Evolutionary conservation across 805 yeast species (phyloP).

Genomic region (Clavispora asparagi): DNA sequence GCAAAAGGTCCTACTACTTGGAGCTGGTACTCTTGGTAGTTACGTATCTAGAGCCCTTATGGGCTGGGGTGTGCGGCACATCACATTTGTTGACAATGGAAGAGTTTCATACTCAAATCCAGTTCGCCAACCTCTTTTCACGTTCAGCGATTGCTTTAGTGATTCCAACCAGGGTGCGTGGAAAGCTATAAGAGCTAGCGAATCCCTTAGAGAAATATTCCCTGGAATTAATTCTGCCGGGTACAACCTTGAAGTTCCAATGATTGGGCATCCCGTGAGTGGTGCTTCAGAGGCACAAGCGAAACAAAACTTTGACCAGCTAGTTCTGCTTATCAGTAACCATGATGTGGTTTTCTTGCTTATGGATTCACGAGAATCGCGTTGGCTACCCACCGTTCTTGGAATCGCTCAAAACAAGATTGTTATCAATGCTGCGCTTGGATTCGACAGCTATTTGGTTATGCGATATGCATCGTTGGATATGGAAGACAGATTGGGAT

Average conservation of each 20-base stretch:
- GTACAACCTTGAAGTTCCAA: slow-evolving; percentile 70
- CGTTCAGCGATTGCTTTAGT: slow-evolving; percentile 71
- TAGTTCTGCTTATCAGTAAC: slow-evolving; percentile 48
- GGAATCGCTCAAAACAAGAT: slow-evolving; percentile 62
- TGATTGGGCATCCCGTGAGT: slow-evolving; percentile 88
- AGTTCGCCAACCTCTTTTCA: slow-evolving; percentile 85
- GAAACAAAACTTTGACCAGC: slow-evolving; percentile 42
- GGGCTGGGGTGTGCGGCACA: slow-evolving; percentile 91
- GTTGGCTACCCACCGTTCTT: slow-evolving; percentile 95
- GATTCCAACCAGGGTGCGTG: slow-evolving; percentile 56
- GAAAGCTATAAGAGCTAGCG: slow-evolving; percentile 81
- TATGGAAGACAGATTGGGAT: slow-evolving; percentile 55
- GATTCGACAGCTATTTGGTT: slow-evolving; percentile 88
- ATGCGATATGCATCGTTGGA: slow-evolving; percentile 65
- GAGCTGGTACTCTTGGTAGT: slow-evolving; percentile 95
- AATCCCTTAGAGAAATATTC: slow-evolving; percentile 62
- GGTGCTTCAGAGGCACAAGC: slow-evolving; percentile 43
- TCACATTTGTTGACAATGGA: slow-evolving; percentile 89
- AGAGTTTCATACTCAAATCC: slow-evolving; percentile 89
- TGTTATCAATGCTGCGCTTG: slow-evolving; percentile 89
- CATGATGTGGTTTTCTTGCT: slow-evolving; percentile 79
- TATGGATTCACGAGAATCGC: slow-evolving; percentile 91
- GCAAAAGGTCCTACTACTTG: slow-evolving; percentile 71
- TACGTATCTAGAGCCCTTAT: slow-evolving; percentile 80
- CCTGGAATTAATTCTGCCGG: slow-evolving; percentile 74